phyloP scores from a whole-genome alignment of 202 grass and related monocot species.

The Setaria italica region DNA sequence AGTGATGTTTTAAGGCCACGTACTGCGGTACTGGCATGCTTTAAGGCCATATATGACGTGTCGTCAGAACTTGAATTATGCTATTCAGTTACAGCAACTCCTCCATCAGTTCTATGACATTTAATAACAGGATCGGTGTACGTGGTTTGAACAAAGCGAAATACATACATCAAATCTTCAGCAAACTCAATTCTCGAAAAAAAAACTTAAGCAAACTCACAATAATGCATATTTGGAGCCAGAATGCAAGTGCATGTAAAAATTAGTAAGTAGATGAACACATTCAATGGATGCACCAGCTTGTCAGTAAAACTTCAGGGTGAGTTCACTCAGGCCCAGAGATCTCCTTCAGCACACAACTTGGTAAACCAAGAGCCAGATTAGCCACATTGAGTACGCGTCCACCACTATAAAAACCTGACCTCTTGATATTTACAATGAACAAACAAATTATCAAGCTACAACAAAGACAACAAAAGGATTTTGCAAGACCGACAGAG shows the following conservation, averaged over 20 bases:
- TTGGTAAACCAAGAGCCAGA: background rate
- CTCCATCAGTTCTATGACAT: no score
- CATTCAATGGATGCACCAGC: background rate
- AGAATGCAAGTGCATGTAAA: background rate
- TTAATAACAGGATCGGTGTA: background rate
- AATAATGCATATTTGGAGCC: background rate
- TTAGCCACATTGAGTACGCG: background rate
- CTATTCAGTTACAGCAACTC: no score
- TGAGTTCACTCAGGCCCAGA: background rate
- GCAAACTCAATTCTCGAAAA: background rate
- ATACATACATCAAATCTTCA: background rate
- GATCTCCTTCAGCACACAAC: background rate
- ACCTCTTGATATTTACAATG: constrained; percentile 24
- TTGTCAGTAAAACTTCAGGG: background rate
- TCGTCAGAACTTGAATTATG: no score
- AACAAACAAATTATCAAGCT: constrained; percentile 4
- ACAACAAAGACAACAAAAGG: constrained; percentile 17
- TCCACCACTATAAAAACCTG: background rate
- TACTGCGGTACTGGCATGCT: no score
- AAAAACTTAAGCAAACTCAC: no score
- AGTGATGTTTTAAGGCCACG: no score
- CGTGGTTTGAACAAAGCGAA: background rate
- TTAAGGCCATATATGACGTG: no score
- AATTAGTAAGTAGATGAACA: background rate
- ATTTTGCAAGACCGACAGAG: background rate